Evolutionary conservation across 441 rosid genomes (phyloP), one percentile per base, ranked within the genome.

Genomic region (Euphorbia celastroides): DNA sequence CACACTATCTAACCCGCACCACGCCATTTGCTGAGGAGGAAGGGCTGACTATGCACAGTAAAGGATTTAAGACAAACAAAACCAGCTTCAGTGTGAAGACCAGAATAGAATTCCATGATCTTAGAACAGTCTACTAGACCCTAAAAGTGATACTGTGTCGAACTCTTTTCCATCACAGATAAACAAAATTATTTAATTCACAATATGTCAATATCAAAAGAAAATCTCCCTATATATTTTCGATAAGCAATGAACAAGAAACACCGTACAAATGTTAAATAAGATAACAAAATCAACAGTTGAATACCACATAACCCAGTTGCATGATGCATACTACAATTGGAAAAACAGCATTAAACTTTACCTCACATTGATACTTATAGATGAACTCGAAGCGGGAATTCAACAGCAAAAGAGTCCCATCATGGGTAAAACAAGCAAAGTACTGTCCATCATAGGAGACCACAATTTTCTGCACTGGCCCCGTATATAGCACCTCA

Each of bases 1-100:
- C 67, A 95, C 83, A 32, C 86, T 92, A 57, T 95, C 99, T 90
- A 90, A 80, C 76, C 95, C 99, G 80, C 99, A 92, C 97, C 99
- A 95, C 32, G 93, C 96, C 80, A 95, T 78, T 80, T 95, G 99
- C 81, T 84, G 87, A 0, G 99, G 99, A 72, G 99, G 97, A 75
- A 95, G 95, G 10, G 92, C 87, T 69, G 98, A 86, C 98, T 94
- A 84, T 70, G 73, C 50, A 64, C 26, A 54, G 44, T 26, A 42
- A 48, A 20, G 28, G 44, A 25, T 34, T 61, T 25, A 25, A 42
- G 52, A 57, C 52, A 63, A 36, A 25, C 1, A 68, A 32, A 48
- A 41, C 19, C 17, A 28, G 10, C 12, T 50, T 22, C n/a, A 60
- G 46, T 34, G 16, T 27, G 20, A 6, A 61, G 64, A 20, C 19